Evolutionary conservation across 331 rosid genomes (phyloP).

Genomic region (Prunus yedoensis): DNA sequence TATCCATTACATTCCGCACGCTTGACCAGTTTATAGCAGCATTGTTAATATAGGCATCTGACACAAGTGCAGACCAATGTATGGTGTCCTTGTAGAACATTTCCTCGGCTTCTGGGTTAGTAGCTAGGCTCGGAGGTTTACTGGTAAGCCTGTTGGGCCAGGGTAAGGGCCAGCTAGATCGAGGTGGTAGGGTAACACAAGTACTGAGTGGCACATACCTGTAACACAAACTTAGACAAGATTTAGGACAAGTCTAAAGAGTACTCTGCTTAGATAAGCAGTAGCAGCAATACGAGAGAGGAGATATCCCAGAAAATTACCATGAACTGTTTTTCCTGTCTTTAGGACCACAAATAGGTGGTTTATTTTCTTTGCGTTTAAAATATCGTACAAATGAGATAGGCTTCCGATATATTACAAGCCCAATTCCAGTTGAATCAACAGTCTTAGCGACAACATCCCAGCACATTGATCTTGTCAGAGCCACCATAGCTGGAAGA

Average conservation of each 20-base stretch:
- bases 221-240: background rate
- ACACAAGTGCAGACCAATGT: conserved; percentile 64
- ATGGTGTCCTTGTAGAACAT: conserved; percentile 61
- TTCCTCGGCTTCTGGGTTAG: conserved; percentile 39
- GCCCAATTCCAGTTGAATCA: conserved; percentile 80
- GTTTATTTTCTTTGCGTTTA: conserved; percentile 51
- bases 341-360: conserved; percentile 60
- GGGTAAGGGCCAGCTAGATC: conserved; percentile 76
- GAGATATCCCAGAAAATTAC: conserved; percentile 38
- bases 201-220: too few relatives aligned
- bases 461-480: conserved; percentile 89
- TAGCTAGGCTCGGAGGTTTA: conserved; percentile 61
- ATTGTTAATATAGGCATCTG: conserved; percentile 52
- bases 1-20: conserved; percentile 87
- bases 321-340: conserved; percentile 67
- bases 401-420: conserved; percentile 93
- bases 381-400: conserved; percentile 62
- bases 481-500: conserved; percentile 70
- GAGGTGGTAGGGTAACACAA: conserved; percentile 48
- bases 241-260: background rate
- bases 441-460: conserved; percentile 58
- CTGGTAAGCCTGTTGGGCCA: conserved; percentile 86
- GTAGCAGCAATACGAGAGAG: background rate
- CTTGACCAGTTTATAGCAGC: conserved; percentile 67
- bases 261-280: background rate